Evolutionary conservation across 1,139 yeast genomes (phyloP), one percentile per base, ranked within the genome.

Genomic region (Kluyveromyces sp.): DNA sequence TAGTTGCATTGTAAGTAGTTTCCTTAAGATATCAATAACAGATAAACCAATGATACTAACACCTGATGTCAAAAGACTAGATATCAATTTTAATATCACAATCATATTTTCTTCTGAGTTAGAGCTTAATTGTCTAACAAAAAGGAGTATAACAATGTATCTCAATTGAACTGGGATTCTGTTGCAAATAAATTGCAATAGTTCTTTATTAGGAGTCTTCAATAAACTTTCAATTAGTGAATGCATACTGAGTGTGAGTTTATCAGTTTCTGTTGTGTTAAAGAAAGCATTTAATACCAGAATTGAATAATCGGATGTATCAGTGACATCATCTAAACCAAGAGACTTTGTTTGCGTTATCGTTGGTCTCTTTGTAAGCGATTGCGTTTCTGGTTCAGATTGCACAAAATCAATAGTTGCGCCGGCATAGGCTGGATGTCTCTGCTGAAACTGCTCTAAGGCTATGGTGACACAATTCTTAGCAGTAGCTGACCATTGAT

Each of bases 131-230:
- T 59, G 58, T 26, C 62, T 55, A 3, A 75, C 70, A 36, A 77
- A 58, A 1, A 74, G 60, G 8, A 72, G 63, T 45, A 86, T 71
- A 4, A 86, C 77, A 37, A 83, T 70, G 63, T 87, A 90, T 53
- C 98, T 72, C 51, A 88, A 70, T 60, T 89, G 97, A 21, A 92
- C 95, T 0, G 96, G 97, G 5, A 88, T 78, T 79, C 92, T 88
- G 40, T 79, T 76, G 7, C 88, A 79, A 49, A 87, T 77, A 53
- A 80, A 70, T 52, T 80, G 83, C 43, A 87, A 67, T 46, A 89
- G 71, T 3, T 60, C 59, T 43, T 55, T 60, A 43, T 63, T 64
- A 25, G 67, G 65, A 3, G 60, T 54, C 3, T 57, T 51, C 42
- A 64, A 67, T 47, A 73, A 64, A 50, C 66, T 61, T 15, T 65